A percentile compares a stretch with the other conserved stretches of the same genome.
Evolutionary conservation across 2,329 filamentous ascomycete genomes (phyloP).

Genomic region (Apiospora koreana): DNA sequence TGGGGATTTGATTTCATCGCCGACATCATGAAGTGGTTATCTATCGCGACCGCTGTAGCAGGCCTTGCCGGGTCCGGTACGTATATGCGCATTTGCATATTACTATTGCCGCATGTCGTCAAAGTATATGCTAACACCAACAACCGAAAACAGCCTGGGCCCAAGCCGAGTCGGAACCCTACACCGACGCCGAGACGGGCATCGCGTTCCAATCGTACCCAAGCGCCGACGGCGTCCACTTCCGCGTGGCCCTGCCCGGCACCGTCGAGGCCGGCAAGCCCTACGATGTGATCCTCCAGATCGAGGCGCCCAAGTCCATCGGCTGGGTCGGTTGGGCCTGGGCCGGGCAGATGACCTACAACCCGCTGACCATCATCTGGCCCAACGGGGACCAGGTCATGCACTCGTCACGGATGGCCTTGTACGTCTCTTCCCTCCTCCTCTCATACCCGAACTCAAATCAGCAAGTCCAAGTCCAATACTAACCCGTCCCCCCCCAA

Average conservation of each 20-base stretch:
- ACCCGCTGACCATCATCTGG: slow-evolving; percentile 42
- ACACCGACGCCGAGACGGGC: slow-evolving; percentile 39
- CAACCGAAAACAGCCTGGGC: background rate
- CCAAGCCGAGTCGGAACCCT: slow-evolving; percentile 36
- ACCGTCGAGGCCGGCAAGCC: slow-evolving; percentile 27
- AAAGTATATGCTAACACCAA: background rate
- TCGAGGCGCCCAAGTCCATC: slow-evolving; percentile 36
- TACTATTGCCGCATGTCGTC: background rate
- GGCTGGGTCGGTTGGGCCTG: slow-evolving; percentile 44
- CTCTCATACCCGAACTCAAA: slow-evolving; percentile 10
- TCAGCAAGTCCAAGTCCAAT: too few species aligned
- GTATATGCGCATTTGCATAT: slow-evolving; percentile 9
- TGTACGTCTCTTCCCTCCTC: slow-evolving; percentile 27
- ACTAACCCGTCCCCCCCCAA: background rate
- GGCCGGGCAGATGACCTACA: slow-evolving; percentile 44
- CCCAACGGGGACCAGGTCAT: slow-evolving; percentile 37
- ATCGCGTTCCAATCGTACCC: slow-evolving; percentile 46
- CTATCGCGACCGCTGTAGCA: slow-evolving; percentile 24
- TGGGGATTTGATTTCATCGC: background rate
- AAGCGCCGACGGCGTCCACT: slow-evolving; percentile 34
- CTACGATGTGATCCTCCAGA: slow-evolving; percentile 41
- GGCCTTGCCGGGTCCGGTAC: slow-evolving; percentile 34
- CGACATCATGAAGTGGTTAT: slow-evolving; percentile 34
- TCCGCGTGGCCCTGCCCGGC: slow-evolving; percentile 36
- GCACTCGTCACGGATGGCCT: slow-evolving; percentile 40